Evolutionary conservation across 768 basidiomycete genomes (phyloP).

Genomic region (Agaricus subrufescens): DNA sequence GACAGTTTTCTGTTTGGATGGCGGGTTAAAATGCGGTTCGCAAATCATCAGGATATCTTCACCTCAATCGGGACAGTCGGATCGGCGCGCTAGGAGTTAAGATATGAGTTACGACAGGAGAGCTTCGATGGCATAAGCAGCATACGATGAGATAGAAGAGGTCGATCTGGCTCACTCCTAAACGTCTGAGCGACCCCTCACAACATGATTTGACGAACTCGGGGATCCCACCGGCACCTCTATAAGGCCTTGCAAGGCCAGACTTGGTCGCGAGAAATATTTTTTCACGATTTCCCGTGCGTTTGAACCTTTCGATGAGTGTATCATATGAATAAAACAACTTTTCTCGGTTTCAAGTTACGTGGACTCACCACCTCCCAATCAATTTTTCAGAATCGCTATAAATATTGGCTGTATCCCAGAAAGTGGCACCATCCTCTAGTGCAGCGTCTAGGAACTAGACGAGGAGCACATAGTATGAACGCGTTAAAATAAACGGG

Average conservation of each 20-base stretch:
- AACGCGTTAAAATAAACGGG: not conserved
- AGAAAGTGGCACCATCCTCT: slow-evolving; percentile 37
- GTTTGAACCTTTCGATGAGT: slow-evolving; percentile 34
- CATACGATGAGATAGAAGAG: slow-evolving; percentile 40
- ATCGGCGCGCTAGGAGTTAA: not conserved
- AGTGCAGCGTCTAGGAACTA: slow-evolving; percentile 39
- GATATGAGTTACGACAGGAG: not conserved
- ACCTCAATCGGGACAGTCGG: not conserved
- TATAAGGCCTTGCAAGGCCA: slow-evolving; percentile 16
- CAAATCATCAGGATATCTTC: not conserved
- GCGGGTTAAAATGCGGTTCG: not conserved
- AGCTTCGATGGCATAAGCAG: not conserved
- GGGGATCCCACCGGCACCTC: slow-evolving; percentile 21
- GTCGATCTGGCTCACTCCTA: slow-evolving; percentile 40
- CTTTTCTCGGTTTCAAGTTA: not conserved
- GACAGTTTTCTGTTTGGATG: slow-evolving; percentile 27
- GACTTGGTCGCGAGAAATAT: slow-evolving; percentile 63
- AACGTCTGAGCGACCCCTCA: slow-evolving; percentile 33
- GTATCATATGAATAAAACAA: not conserved
- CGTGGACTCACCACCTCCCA: slow-evolving; percentile 34
- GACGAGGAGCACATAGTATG: not conserved
- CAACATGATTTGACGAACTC: slow-evolving; percentile 34
- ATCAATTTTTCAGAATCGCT: slow-evolving; percentile 18
- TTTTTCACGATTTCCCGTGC: slow-evolving; percentile 44
- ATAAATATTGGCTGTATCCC: slow-evolving; percentile 48